Evolutionary conservation across 768 basidiomycete species (phyloP).

Genomic region (Auricularia auricula-judae): DNA sequence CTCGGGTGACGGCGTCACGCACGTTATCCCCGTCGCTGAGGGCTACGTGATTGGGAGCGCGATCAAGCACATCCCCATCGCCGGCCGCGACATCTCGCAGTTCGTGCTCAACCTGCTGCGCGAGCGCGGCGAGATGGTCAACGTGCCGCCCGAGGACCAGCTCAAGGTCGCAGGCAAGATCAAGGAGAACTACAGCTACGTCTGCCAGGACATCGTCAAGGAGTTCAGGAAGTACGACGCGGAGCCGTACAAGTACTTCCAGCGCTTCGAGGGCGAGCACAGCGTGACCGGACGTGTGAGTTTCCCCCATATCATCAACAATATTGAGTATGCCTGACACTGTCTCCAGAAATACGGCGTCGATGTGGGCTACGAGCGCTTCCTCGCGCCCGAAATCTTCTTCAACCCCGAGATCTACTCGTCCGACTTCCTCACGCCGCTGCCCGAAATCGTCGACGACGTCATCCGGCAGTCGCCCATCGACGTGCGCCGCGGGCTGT

Average conservation of each 20-base stretch:
- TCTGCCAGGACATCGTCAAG: conserved; percentile 97
- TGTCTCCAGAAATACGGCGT: conserved; percentile 71
- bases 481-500: conserved; percentile 90
- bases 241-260: conserved; percentile 91
- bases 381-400: conserved; percentile 98
- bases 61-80: conserved; percentile 98
- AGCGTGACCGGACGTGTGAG: conserved; percentile 83
- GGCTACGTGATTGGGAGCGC: conserved; percentile 98
- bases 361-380: conserved; percentile 96
- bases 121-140: conserved; percentile 83
- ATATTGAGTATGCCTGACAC: neutral
- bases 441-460: conserved; percentile 91
- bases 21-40: conserved; percentile 92
- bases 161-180: conserved; percentile 83
- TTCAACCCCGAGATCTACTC: conserved; percentile 99
- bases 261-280: conserved; percentile 87
- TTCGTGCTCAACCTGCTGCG: conserved; percentile 94
- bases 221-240: conserved; percentile 98
- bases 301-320: conserved; percentile 1
- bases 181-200: conserved; percentile 97
- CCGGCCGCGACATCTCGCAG: conserved; percentile 92
- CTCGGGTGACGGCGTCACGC: conserved; percentile 98
- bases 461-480: conserved; percentile 95
- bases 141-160: conserved; percentile 94
- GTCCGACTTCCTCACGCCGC: conserved; percentile 92